Evolutionary conservation across 164 flowering plant genomes (phyloP), one percentile per base, ranked within the genome.

Genomic region (Pachysandra terminalis): DNA sequence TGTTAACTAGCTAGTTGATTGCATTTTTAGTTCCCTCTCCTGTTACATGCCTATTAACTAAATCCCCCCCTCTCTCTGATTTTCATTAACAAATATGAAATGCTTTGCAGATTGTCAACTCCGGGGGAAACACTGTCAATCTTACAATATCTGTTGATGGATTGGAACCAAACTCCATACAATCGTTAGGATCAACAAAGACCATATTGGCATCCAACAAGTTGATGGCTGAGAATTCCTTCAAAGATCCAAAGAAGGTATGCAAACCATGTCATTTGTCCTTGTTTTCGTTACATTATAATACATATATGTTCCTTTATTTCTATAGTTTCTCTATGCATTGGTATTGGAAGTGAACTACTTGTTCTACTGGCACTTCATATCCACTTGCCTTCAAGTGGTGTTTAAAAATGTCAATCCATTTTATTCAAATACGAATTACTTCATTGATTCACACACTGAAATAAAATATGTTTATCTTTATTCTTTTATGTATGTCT

Each of bases 171-270:
- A 80, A 86, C 63, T 58, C 83, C 19, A 40, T 74, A 26, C 60
- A 63, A 52, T 54, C 72, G 5, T 64, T 73, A 13, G 90, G 85
- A 25, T 79, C 89, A 66, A 81, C 71, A 5, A 84, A 81, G 81
- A 86, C 84, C 13, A 77, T 71, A 17, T 80, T 95, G 56, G 80
- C 89, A 16, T 83, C 96, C 41, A 57, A n/a, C 49, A 82, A 84
- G 67, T 55, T 81, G 72, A 86, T 77, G 96, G 97, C 87, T 74
- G 99, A 90, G 79, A 92, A 95, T 64, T 87, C 97, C 56, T 88
- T 93, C 74, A 22, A 62, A 28, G 66, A 78, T 15, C 97, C 92
- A 67, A 74, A 63, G 0, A 91, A 89, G 96, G 97, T 89, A 79
- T 19, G n/a, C 4, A 15, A 57, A 22, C 49, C 13, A 9, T 35